These are phyloP conservation scores for Penicillium italicum DNA, from an alignment of 2,329 filamentous ascomycete species.

Conservation along the genomic window DNA sequence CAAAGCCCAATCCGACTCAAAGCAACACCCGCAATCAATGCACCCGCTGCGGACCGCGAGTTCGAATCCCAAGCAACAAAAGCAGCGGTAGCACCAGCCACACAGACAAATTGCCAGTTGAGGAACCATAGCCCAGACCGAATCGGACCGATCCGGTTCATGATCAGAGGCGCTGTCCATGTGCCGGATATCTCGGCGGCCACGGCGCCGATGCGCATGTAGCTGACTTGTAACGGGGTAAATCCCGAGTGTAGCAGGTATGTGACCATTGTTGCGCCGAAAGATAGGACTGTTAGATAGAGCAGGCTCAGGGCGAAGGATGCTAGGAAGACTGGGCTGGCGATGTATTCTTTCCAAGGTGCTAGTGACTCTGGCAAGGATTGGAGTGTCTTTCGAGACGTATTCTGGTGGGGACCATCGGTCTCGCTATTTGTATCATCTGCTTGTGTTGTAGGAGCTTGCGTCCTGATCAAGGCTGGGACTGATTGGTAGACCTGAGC, in stretches of 20 bases:
- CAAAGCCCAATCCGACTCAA: constrained; percentile 60
- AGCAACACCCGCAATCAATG: constrained; percentile 51
- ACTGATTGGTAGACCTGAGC: constrained; percentile 26
- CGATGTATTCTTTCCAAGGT: constrained; percentile 29
- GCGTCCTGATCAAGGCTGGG: constrained; percentile 13
- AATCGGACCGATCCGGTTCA: constrained; percentile 54
- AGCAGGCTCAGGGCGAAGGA: constrained; percentile 51
- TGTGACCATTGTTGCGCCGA: constrained; percentile 54
- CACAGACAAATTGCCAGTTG: constrained; percentile 62
- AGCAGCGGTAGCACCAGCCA: constrained; percentile 47
- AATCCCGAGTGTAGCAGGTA: constrained; percentile 53
- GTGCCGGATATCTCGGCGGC: constrained; percentile 54
- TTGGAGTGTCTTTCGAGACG: neutral
- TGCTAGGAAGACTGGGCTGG: constrained; percentile 38
- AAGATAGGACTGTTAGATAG: constrained; percentile 55
- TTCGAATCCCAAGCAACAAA: constrained; percentile 15
- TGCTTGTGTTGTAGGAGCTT: constrained; percentile 21
- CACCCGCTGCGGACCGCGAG: constrained; percentile 42
- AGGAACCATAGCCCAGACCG: constrained; percentile 69
- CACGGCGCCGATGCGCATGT: constrained; percentile 48
- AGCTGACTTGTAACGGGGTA: constrained; percentile 47
- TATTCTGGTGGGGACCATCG: neutral
- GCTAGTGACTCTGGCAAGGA: constrained; percentile 4
- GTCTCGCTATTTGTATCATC: neutral
- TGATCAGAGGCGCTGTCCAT: constrained; percentile 50